These are phyloP conservation scores for Globisporangium splendens DNA, from an alignment of 352 stramenopile species.

Conservation along the genomic window DNA sequence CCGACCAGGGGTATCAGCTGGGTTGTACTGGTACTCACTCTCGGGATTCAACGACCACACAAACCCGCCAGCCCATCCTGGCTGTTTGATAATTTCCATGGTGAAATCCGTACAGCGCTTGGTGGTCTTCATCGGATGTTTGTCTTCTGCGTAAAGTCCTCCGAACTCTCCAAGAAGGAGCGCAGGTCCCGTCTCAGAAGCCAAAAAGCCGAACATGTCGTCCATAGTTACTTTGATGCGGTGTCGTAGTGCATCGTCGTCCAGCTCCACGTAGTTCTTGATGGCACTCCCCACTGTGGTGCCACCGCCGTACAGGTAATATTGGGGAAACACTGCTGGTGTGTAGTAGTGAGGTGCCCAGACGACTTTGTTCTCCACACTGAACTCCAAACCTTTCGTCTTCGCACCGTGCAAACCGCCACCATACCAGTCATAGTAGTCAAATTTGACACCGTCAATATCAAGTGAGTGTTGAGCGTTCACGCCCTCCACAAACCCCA, in stretches of 20 bases:
- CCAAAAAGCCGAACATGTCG: slow-evolving; percentile 41
- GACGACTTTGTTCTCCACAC: slow-evolving; percentile 25
- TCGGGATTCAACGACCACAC: slow-evolving; percentile 37
- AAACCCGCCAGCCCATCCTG: slow-evolving; percentile 29
- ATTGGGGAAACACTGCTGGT: slow-evolving; percentile 27
- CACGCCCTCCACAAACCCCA: slow-evolving; percentile 38
- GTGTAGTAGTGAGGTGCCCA: slow-evolving; percentile 40
- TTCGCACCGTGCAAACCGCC: slow-evolving; percentile 29
- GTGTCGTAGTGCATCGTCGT: slow-evolving; percentile 18
- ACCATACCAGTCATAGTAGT: slow-evolving; percentile 41
- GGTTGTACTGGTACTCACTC: slow-evolving; percentile 39
- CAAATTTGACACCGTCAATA: slow-evolving; percentile 23
- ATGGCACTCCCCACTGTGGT: slow-evolving; percentile 11
- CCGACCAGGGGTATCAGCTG: slow-evolving; percentile 20
- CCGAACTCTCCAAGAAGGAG: slow-evolving; percentile 34
- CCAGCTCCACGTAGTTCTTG: slow-evolving; percentile 26
- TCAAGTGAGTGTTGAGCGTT: slow-evolving; percentile 20
- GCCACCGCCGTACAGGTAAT: slow-evolving; percentile 25
- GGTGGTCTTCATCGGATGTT: slow-evolving; percentile 27
- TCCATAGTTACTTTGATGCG: slow-evolving; percentile 27
- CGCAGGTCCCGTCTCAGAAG: slow-evolving; percentile 18
- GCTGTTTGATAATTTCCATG: slow-evolving; percentile 28
- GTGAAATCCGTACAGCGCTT: slow-evolving; percentile 27
- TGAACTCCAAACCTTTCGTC: slow-evolving; percentile 18
- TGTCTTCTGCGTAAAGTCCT: slow-evolving; percentile 26